Evolutionary conservation across 345 rosid species (phyloP).

Genomic region (Syzygium aromaticum): DNA sequence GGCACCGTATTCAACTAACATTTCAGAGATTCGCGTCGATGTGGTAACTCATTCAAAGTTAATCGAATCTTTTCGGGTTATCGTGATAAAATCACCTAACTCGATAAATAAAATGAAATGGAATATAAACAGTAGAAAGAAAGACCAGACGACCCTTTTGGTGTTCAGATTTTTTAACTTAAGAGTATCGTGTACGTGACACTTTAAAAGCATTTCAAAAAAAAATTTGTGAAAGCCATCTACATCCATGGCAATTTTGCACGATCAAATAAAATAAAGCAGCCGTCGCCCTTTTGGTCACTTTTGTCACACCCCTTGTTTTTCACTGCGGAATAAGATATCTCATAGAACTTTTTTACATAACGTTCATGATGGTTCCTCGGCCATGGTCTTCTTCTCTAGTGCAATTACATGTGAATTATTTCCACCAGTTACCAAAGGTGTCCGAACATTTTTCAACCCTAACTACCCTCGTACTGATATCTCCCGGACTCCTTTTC

Average conservation of each 20-base stretch:
- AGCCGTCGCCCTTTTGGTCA: conserved; percentile 3
- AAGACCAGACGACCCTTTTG: not conserved
- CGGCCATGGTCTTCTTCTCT: no score
- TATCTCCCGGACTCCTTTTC: not conserved
- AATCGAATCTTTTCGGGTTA: not conserved
- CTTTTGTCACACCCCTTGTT: not conserved
- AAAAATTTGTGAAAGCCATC: not conserved
- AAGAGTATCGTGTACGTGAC: not conserved
- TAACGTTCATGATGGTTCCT: not conserved
- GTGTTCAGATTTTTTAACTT: no score
- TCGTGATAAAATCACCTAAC: not conserved
- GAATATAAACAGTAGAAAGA: not conserved
- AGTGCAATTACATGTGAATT: conserved; percentile 12
- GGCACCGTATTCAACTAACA: not conserved
- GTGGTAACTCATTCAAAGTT: not conserved
- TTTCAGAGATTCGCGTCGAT: not conserved
- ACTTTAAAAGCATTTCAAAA: not conserved
- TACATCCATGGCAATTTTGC: not conserved
- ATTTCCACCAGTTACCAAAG: conserved; percentile 3
- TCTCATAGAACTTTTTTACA: not conserved
- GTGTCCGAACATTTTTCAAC: not conserved
- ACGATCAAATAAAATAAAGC: conserved; percentile 7
- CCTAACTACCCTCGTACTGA: not conserved
- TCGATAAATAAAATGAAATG: not conserved
- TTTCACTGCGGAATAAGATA: not conserved